These are phyloP conservation scores for Populus hybrid DNA, from an alignment of 441 rosid genomes.

Conservation along the genomic window DNA sequence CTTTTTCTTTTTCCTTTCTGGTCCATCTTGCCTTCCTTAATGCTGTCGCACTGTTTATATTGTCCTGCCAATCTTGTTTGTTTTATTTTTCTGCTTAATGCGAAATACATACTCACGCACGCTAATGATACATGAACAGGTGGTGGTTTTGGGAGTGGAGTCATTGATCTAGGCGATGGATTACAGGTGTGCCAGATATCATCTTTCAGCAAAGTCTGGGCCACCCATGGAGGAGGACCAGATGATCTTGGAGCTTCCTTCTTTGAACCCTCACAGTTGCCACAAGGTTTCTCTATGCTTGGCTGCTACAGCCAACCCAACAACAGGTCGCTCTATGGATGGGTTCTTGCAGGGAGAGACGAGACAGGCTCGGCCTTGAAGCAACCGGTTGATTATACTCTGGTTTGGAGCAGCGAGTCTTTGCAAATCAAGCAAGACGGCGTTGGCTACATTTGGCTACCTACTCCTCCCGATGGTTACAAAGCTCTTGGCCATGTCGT, in stretches of 20 bases:
- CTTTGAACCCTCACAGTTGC: slow-evolving; percentile 59
- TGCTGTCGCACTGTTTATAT: too few species aligned
- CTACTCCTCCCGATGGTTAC: slow-evolving; percentile 63
- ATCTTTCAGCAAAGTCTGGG: slow-evolving; percentile 67
- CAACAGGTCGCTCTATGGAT: slow-evolving; percentile 50
- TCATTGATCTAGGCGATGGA: slow-evolving; percentile 77
- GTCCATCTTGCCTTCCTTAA: neutral
- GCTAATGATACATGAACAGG: slow-evolving; percentile 27
- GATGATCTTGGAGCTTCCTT: slow-evolving; percentile 72
- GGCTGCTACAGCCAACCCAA: slow-evolving; percentile 75
- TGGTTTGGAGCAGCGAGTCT: slow-evolving; percentile 66
- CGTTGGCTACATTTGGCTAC: slow-evolving; percentile 60
- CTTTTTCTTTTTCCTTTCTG: neutral
- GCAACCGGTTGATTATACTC: slow-evolving; percentile 67
- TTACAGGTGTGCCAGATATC: slow-evolving; percentile 55
- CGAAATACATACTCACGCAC: too few species aligned
- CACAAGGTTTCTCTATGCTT: slow-evolving; percentile 53
- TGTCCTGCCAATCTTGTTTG: too few species aligned
- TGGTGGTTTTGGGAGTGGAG: slow-evolving; percentile 57
- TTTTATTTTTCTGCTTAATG: neutral
- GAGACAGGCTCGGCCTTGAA: slow-evolving; percentile 29
- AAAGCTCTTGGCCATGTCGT: slow-evolving; percentile 58
- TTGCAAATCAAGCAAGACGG: slow-evolving; percentile 59
- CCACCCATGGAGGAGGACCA: slow-evolving; percentile 64
- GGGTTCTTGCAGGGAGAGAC: slow-evolving; percentile 56